Base-by-base conservation (phyloP, 2,329 filamentous ascomycete species). In the Allantophomopsis cytisporea region DNA sequence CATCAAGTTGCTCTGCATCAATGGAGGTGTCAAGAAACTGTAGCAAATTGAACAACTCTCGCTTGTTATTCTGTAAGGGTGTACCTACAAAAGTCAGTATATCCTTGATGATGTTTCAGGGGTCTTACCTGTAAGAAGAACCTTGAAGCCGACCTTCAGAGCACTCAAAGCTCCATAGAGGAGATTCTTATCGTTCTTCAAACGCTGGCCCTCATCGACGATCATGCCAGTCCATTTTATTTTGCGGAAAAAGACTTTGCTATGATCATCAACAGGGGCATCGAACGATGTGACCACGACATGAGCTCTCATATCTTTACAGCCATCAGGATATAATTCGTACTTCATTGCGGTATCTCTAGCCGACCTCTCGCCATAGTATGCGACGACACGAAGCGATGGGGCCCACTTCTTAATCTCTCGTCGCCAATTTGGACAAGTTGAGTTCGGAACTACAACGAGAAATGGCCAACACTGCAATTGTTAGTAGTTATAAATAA, bases 251-350 rank as follows among this genome's bases (percentile, higher is more conserved):
- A 80, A 72, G 8, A 56, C 61, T 40, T 69, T 73, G 32, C 77
- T 80, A 38, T 69, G 71, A 5, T 80, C 73, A 45, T 94, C 86
- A 31, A 81, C 69, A 30, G 86, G 84, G 7, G 86, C 83, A 53
- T 96, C 89, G 52, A 94, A 98, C 0, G 89, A 96, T 55, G 91
- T 94, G 50, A 98, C 80, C 1, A 98, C 86, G 15, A 95, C 74
- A 53, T 98, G 89, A 21, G 86, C 89, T 49, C 80, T 80, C 55
- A 96, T 76, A 37, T 83, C 77, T 36, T 68, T 73, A 8, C 65
- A 63, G 2, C 68, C 62, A 18, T 68, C 54, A 0, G 84, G 83
- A 54, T 91, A 96, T 45, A 98, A 74, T 58, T 98, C 93, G 54
- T 94, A 80, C 30, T 82, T 66, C 50, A 82, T 80, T 0, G 85